Conservation (phyloP, 768 basidiomycete species). For the Pisolithus sp. region DNA sequence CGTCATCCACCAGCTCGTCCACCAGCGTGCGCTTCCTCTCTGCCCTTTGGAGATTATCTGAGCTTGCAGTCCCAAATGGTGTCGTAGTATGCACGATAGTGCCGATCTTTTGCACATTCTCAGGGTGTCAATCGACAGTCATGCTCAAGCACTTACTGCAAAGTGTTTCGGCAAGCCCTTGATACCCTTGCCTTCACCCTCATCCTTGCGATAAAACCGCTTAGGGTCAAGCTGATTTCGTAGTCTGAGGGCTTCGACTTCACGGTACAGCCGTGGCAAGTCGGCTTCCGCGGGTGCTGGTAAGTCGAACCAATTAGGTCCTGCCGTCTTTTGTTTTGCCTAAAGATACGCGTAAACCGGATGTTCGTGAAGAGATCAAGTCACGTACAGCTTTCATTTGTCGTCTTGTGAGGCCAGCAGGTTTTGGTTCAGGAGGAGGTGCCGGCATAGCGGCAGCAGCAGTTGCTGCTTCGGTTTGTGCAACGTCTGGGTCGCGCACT, state of each 20-base stretch:
- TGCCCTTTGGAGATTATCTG: conserved; percentile 65
- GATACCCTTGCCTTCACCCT: conserved; percentile 78
- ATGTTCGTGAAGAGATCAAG: background rate
- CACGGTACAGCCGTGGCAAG: conserved; percentile 69
- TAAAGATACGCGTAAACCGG: conserved; percentile 21
- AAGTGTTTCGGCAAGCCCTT: conserved; percentile 86
- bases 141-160: conserved; percentile 49
- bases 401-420: conserved; percentile 66
- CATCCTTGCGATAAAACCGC: conserved; percentile 83
- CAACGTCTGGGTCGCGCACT: conserved; percentile 58
- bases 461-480: conserved; percentile 45
- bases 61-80: conserved; percentile 64
- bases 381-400: conserved; percentile 60
- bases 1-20: conserved; percentile 85
- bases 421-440: conserved; percentile 58
- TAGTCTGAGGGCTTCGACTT: conserved; percentile 82
- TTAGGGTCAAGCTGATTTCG: conserved; percentile 89
- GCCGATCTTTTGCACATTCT: conserved; percentile 52
- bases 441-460: conserved; percentile 45
- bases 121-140: background rate
- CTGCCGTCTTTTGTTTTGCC: conserved; percentile 68
- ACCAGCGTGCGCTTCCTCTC: conserved; percentile 77
- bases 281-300: conserved; percentile 79
- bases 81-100: conserved; percentile 64
- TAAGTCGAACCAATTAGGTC: conserved; percentile 82